These are phyloP conservation scores for Hypoxylon sp. DNA, from an alignment of 2,329 filamentous ascomycete genomes.

Conservation along the genomic window DNA sequence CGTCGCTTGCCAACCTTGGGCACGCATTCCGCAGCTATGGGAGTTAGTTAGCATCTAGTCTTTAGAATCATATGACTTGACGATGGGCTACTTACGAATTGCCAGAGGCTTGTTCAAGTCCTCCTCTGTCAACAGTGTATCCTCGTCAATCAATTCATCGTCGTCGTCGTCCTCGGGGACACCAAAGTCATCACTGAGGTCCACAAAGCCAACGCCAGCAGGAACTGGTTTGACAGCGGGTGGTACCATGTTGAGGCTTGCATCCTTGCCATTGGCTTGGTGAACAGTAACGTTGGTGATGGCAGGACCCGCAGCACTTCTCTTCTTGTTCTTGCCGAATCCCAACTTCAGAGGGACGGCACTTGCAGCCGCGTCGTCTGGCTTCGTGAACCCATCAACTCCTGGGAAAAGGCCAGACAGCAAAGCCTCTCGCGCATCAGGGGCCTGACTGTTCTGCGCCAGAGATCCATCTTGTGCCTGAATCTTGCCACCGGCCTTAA, in stretches of 20 bases:
- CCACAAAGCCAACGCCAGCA: slow-evolving; percentile 75
- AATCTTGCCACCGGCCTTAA: slow-evolving; percentile 78
- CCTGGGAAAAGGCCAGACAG: slow-evolving; percentile 82
- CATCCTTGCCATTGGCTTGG: slow-evolving; percentile 60
- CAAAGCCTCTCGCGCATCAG: slow-evolving; percentile 82
- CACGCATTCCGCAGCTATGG: slow-evolving; percentile 82
- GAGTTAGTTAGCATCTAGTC: slow-evolving; percentile 46
- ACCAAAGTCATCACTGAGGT: slow-evolving; percentile 75
- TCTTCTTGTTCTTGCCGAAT: slow-evolving; percentile 75
- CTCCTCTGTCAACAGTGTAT: slow-evolving; percentile 86
- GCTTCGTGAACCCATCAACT: slow-evolving; percentile 79
- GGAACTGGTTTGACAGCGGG: slow-evolving; percentile 61
- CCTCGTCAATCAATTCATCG: slow-evolving; percentile 93
- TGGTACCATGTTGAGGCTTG: slow-evolving; percentile 54
- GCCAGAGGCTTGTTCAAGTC: slow-evolving; percentile 84
- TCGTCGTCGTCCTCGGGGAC: slow-evolving; percentile 77
- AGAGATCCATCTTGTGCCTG: slow-evolving; percentile 78
- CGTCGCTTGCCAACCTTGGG: slow-evolving; percentile 91
- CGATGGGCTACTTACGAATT: slow-evolving; percentile 76
- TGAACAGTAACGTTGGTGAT: slow-evolving; percentile 53
- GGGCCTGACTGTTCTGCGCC: slow-evolving; percentile 57
- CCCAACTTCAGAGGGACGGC: slow-evolving; percentile 72
- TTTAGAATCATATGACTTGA: slow-evolving; percentile 9
- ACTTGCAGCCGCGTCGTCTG: slow-evolving; percentile 70
- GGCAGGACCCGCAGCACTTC: slow-evolving; percentile 56